phyloP scores from a whole-genome alignment of 73 alveolate genomes.

The Effrenium voratum region DNA sequence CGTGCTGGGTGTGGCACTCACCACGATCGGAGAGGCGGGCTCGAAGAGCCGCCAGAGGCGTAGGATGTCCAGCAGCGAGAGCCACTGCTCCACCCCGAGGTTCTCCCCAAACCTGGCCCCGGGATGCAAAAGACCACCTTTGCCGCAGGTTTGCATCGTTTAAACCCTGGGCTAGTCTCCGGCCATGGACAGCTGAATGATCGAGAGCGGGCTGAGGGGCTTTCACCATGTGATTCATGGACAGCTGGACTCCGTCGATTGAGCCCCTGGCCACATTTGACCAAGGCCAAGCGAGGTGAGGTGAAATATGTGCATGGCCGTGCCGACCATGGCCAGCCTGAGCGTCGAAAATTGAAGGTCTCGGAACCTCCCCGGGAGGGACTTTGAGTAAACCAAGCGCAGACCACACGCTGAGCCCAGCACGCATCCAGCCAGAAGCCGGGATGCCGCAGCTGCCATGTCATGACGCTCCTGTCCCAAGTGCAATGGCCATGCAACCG shows the following conservation, averaged over 20 bases:
- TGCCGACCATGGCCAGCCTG: slow-evolving; percentile 40
- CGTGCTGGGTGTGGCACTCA: slow-evolving; percentile 23
- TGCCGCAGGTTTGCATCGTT: no score
- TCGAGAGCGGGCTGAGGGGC: no score
- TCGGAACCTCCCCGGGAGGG: background rate
- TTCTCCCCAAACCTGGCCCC: slow-evolving; percentile 23
- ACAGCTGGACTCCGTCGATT: no score
- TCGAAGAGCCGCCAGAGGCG: slow-evolving; percentile 64
- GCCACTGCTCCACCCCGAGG: slow-evolving; percentile 45
- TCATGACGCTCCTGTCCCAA: slow-evolving; percentile 27
- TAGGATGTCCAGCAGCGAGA: slow-evolving; percentile 16
- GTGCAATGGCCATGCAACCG: background rate
- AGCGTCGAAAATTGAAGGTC: background rate
- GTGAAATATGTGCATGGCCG: slow-evolving; percentile 18
- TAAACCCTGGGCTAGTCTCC: no score
- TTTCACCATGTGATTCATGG: no score
- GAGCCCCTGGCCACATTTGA: slow-evolving; percentile 12
- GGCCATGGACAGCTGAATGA: no score
- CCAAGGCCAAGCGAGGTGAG: background rate
- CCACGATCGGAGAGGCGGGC: slow-evolving; percentile 46
- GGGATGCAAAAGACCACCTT: no score
- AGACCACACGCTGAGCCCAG: background rate
- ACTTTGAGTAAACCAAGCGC: background rate
- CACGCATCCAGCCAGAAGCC: slow-evolving; percentile 36
- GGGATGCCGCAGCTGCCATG: slow-evolving; percentile 34